Conservation (phyloP, 1,284 basidiomycete genomes). For the Coriolopsis trogii region DNA sequence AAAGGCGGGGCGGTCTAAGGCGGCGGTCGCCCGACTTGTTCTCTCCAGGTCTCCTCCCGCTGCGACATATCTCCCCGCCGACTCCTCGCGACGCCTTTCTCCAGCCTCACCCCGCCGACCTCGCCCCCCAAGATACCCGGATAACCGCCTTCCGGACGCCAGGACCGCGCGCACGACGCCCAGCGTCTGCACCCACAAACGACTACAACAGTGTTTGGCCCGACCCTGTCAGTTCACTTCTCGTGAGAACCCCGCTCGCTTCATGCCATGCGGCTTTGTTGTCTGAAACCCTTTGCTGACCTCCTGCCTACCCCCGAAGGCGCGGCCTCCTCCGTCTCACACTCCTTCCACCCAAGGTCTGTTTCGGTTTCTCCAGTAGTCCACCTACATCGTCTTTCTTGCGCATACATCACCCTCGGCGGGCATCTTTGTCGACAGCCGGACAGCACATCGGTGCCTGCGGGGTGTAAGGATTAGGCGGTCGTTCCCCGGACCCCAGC, state of each 20-base stretch:
- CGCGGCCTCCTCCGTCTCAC: slow-evolving; percentile 73
- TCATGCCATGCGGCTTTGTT: slow-evolving; percentile 22
- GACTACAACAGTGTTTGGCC: slow-evolving; percentile 31
- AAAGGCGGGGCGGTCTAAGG: no score
- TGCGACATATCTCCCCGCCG: slow-evolving; percentile 16
- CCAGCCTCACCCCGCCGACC: background rate
- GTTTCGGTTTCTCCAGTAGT: slow-evolving; percentile 17
- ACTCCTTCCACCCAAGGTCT: slow-evolving; percentile 59
- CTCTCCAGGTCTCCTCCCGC: slow-evolving; percentile 12
- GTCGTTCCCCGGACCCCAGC: no score
- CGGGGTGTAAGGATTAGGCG: no score
- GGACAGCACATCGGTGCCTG: slow-evolving; percentile 1
- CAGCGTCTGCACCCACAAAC: slow-evolving; percentile 34
- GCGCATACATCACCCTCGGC: background rate
- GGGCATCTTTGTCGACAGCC: background rate
- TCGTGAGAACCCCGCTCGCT: slow-evolving; percentile 31
- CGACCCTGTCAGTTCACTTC: slow-evolving; percentile 24
- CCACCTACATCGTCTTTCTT: slow-evolving; percentile 3
- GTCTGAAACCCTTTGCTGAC: slow-evolving; percentile 27
- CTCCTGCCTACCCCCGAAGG: slow-evolving; percentile 42
- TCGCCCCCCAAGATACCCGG: background rate
- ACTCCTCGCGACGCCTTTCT: slow-evolving; percentile 24
- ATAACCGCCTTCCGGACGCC: background rate
- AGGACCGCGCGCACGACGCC: slow-evolving; percentile 1
- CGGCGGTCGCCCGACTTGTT: no score